Evolutionary conservation across 345 rosid species (phyloP).

Genomic region (Clarkia xantiana): DNA sequence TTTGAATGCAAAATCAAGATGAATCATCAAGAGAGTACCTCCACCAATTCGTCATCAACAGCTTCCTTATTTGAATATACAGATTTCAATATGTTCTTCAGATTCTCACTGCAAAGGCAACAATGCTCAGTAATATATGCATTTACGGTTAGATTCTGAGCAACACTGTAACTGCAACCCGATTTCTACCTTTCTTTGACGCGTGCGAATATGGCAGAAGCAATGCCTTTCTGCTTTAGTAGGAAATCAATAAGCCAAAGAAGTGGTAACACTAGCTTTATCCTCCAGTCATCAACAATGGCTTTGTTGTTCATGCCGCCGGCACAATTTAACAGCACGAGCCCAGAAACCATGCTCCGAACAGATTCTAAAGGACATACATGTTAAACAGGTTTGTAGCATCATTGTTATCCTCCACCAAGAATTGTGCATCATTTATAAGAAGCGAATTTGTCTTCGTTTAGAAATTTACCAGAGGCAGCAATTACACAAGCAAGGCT

Average conservation of each 20-base stretch:
- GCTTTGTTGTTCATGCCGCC: conserved; percentile 99
- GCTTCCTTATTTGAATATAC: conserved; percentile 64
- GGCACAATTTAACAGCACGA: conserved; percentile 74
- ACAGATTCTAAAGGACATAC: conserved; percentile 23
- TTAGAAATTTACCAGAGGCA: conserved; percentile 41
- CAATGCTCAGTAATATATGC: not conserved
- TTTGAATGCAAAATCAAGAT: not conserved
- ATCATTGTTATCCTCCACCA: not conserved
- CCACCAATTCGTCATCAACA: conserved; percentile 68
- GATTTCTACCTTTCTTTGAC: conserved; percentile 47
- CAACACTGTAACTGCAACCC: not conserved
- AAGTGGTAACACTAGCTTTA: conserved; percentile 60
- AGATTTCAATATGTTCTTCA: conserved; percentile 48
- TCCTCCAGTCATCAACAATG: conserved; percentile 89
- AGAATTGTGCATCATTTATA: not conserved
- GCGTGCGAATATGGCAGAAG: conserved; percentile 56
- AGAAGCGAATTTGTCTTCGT: not conserved
- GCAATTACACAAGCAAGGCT: conserved; percentile 95
- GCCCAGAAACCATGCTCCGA: conserved; percentile 43
- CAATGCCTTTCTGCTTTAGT: conserved; percentile 50
- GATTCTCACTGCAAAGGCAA: conserved; percentile 39
- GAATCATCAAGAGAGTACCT: conserved; percentile 25
- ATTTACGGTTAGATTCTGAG: not conserved
- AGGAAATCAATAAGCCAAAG: conserved; percentile 68
- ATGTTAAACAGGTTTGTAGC: not conserved